Conservation (phyloP, 148 eudicot species). For the Amaranthus cruentus region DNA sequence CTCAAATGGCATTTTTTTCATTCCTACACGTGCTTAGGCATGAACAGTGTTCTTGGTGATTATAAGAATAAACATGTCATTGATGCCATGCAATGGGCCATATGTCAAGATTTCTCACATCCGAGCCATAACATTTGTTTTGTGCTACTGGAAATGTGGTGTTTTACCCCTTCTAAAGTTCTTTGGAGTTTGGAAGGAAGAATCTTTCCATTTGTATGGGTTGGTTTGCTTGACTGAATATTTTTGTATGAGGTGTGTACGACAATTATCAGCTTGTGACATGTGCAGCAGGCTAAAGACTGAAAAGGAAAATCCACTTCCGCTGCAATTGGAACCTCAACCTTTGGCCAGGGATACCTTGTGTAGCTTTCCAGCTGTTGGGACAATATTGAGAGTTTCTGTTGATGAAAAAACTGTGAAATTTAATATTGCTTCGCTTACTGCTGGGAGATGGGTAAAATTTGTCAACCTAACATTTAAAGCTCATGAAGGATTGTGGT, state of each 20-base stretch:
- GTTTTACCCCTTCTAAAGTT: too few relatives aligned
- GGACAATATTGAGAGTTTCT: slow-evolving; percentile 64
- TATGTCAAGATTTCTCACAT: too few relatives aligned
- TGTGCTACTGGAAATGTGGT: too few relatives aligned
- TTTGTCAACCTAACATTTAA: slow-evolving; percentile 42
- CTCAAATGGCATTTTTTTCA: background rate
- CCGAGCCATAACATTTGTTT: too few relatives aligned
- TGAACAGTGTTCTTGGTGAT: too few relatives aligned
- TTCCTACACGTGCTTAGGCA: too few relatives aligned
- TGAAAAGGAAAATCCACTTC: slow-evolving; percentile 58
- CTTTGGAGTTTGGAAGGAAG: background rate
- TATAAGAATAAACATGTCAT: too few relatives aligned
- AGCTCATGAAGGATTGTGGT: slow-evolving; percentile 55
- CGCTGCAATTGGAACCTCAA: slow-evolving; percentile 50
- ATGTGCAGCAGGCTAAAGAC: slow-evolving; percentile 63
- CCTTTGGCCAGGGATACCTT: slow-evolving; percentile 55
- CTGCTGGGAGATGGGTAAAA: slow-evolving; percentile 65
- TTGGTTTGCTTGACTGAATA: background rate
- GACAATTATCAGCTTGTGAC: slow-evolving; percentile 16
- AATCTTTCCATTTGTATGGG: background rate
- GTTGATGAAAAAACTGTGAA: slow-evolving; percentile 39
- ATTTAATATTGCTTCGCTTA: slow-evolving; percentile 46
- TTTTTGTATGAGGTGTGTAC: background rate
- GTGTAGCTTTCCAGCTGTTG: slow-evolving; percentile 60
- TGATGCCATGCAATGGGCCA: too few relatives aligned